Evolutionary conservation across 495 filamentous ascomycete species (phyloP).

Genomic region (Lasiosphaeriaceae sp.): DNA sequence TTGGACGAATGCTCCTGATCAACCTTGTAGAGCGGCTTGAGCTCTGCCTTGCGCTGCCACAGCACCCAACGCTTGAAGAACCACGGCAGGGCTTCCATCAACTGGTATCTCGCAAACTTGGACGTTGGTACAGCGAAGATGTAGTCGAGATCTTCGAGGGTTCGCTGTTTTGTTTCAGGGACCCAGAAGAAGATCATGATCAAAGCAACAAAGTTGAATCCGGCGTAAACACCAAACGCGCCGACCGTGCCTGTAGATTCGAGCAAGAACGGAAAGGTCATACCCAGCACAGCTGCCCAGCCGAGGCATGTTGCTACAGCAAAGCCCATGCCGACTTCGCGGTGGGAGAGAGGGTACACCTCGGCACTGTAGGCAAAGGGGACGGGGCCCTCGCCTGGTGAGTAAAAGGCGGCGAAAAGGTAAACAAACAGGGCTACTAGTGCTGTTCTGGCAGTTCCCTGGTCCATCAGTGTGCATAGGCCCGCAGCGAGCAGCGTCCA

Average conservation of each 20-base stretch:
- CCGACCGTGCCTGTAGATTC: constrained; percentile 46
- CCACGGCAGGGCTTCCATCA: constrained; percentile 58
- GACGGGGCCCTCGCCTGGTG: constrained; percentile 76
- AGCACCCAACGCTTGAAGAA: constrained; percentile 68
- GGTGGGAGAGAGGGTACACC: constrained; percentile 70
- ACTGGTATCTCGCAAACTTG: constrained; percentile 61
- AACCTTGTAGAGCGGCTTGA: constrained; percentile 65
- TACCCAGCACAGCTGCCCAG: constrained; percentile 60
- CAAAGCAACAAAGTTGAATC: constrained; percentile 59
- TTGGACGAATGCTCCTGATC: constrained; percentile 3
- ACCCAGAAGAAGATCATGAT: constrained; percentile 66
- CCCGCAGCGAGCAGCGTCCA: constrained; percentile 73
- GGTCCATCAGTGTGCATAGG: constrained; percentile 60
- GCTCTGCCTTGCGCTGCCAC: constrained; percentile 45
- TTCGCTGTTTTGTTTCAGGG: constrained; percentile 65
- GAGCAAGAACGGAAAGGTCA: constrained; percentile 66
- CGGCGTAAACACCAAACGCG: constrained; percentile 59
- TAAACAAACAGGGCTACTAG: constrained; percentile 69
- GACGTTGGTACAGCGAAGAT: constrained; percentile 70
- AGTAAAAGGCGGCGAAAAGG: constrained; percentile 70
- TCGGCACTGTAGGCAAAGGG: constrained; percentile 80
- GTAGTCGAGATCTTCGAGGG: constrained; percentile 78
- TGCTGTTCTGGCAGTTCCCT: constrained; percentile 50
- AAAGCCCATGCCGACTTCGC: constrained; percentile 72
- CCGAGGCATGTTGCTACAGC: constrained; percentile 66